phyloP scores from a whole-genome alignment of 768 basidiomycete genomes.

The Macrolepiota dolichaula region DNA sequence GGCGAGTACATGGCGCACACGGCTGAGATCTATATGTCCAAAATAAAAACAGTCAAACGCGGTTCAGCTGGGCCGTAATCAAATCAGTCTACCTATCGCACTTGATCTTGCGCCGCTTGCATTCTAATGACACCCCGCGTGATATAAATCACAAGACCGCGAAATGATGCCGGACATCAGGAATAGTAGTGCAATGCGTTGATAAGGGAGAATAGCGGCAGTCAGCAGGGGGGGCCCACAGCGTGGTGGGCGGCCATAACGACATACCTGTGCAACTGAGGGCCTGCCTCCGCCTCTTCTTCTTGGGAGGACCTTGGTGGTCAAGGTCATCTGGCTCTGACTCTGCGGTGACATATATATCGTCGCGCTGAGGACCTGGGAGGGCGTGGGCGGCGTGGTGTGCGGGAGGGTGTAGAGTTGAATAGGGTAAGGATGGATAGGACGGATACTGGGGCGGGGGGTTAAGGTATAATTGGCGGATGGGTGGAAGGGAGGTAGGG shows the following conservation, averaged over 20 bases:
- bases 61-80: conserved; percentile 15
- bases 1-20: conserved; percentile 75
- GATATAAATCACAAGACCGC: conserved; percentile 26
- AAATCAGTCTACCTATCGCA: conserved; percentile 68
- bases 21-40: conserved; percentile 59
- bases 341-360: conserved; percentile 37
- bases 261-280: conserved; percentile 79
- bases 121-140: conserved; percentile 48
- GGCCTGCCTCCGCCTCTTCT: conserved; percentile 79
- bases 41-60: conserved; percentile 19
- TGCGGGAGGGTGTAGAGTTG: conserved; percentile 15
- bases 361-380: conserved; percentile 23
- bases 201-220: conserved; percentile 21
- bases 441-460: conserved; percentile 30
- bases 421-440: conserved; percentile 26
- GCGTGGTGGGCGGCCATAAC: conserved; percentile 20
- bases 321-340: conserved; percentile 56
- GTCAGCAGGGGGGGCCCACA: conserved; percentile 15
- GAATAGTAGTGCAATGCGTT: conserved; percentile 13
- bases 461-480: conserved; percentile 66
- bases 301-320: conserved; percentile 66
- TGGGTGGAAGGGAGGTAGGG: conserved; percentile 55
- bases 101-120: conserved; percentile 84
- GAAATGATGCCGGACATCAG: conserved; percentile 21
- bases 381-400: not conserved